Base-by-base conservation (phyloP, 208 protist genomes). In the Phytomonas serpens region DNA sequence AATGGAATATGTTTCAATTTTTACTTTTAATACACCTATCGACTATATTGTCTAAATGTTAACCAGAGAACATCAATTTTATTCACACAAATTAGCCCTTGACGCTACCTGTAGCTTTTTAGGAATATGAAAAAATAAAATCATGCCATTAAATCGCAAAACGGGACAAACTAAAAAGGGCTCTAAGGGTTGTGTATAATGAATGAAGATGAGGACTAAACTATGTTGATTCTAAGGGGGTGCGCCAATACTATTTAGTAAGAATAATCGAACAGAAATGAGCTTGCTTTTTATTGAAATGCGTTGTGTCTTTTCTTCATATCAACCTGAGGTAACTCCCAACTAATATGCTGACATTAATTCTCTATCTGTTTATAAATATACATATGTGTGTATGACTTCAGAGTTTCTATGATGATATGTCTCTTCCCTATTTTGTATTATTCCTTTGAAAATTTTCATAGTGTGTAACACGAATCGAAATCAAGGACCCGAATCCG, bases 361-460 rank as follows among this genome's bases (percentile, higher is more conserved):
- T 9, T 19, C 47, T 11, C 4, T 51, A 11, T 23, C 13, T 19
- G 27, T 19, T 23, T 5, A 57, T 57, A 11, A 11, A 11, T 27
- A 27, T 57, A 57, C 47, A 27, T 57, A 57, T 57, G 47, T 57
- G 47, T 6, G 16, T 57, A 27, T 6, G 5, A 19, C 27, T 57
- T 19, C 10, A 5, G 5, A 27, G 47, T 57, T 27, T 27, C 19
- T 1, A 19, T 6, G 23, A 57, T 57, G 23, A 27, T 74, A 52
- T 68, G 4, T 42, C 69, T 31, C 67, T 42, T 72, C n/a, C 30
- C 23, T 57, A 37, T 38, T 32, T 65, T 47, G 4, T 64, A 61
- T 37, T 75, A 69, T 69, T 61, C 62, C 27, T 71, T 30, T 47
- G 61, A 62, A 30, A 63, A 64, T 64, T 23, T 34, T 9, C 38